Conservation (phyloP, 1,284 basidiomycete species). For the Pascua sp. region DNA sequence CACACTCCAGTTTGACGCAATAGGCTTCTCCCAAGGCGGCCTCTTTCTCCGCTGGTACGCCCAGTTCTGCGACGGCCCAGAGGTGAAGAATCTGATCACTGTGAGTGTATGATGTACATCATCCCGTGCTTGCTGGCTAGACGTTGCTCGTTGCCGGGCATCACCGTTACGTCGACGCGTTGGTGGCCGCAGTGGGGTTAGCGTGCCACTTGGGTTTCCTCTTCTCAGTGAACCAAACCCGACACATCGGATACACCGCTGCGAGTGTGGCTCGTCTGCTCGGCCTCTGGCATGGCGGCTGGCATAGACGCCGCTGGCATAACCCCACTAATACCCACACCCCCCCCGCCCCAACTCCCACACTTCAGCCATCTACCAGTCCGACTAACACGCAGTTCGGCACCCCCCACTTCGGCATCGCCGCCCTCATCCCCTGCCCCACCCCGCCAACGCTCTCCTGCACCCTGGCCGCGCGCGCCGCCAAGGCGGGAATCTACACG, state of each 20-base stretch:
- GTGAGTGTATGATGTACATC: constrained; percentile 35
- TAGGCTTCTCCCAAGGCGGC: constrained; percentile 91
- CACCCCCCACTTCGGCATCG: constrained; percentile 47
- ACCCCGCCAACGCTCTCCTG: constrained; percentile 57
- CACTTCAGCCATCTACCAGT: background rate
- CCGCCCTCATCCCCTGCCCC: constrained; percentile 47
- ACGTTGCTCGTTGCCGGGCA: too few species aligned
- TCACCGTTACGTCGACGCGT: too few species aligned
- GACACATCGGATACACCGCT: too few species aligned
- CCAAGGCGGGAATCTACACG: constrained; percentile 72
- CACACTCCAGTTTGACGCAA: constrained; percentile 65
- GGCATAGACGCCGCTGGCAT: too few species aligned
- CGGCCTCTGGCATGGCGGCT: too few species aligned
- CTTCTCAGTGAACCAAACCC: too few species aligned
- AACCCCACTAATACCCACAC: too few species aligned
- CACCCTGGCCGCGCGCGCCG: constrained; percentile 67
- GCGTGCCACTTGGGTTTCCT: too few species aligned
- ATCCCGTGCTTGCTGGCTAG: background rate
- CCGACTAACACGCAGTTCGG: constrained; percentile 50
- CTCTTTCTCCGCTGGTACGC: constrained; percentile 89
- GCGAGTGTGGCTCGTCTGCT: too few species aligned
- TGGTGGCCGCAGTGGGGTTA: too few species aligned
- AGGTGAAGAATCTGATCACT: constrained; percentile 80
- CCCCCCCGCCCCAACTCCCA: too few species aligned
- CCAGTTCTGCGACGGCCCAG: constrained; percentile 75